phyloP scores from a whole-genome alignment of 441 rosid species.

The Pelargonium cotyledonis region DNA sequence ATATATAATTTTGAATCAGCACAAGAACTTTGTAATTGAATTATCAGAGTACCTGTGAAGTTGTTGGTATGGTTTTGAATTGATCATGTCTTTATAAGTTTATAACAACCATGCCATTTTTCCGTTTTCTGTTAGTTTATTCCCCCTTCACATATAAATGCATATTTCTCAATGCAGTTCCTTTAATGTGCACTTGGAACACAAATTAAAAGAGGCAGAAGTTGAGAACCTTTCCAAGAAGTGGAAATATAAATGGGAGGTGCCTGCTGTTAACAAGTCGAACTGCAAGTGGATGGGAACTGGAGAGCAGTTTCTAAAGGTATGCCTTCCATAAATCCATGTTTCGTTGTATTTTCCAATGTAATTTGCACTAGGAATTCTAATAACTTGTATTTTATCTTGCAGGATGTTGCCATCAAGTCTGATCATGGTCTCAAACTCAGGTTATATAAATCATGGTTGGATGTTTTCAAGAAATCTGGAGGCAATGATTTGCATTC shows the following conservation, averaged over 20 bases:
- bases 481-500: slow-evolving; percentile 63
- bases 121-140: not conserved
- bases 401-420: slow-evolving; percentile 32
- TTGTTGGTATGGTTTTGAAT: not conserved
- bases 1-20: not conserved
- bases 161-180: slow-evolving; percentile 44
- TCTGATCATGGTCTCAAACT: slow-evolving; percentile 53
- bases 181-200: slow-evolving; percentile 52
- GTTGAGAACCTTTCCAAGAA: slow-evolving; percentile 43
- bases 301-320: slow-evolving; percentile 52
- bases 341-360: slow-evolving; percentile 12
- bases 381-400: slow-evolving; percentile 14
- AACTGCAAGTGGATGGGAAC: slow-evolving; percentile 79
- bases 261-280: slow-evolving; percentile 51
- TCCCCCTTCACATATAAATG: not conserved
- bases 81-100: not conserved
- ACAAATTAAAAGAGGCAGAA: slow-evolving; percentile 54
- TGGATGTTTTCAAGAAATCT: slow-evolving; percentile 47
- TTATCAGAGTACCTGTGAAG: not conserved
- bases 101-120: not conserved
- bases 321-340: slow-evolving; percentile 18
- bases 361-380: not conserved
- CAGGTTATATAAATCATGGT: slow-evolving; percentile 72
- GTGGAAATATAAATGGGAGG: slow-evolving; percentile 68
- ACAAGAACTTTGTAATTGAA: not conserved